These are phyloP conservation scores for Aureobasidium melanogenum DNA, from an alignment of 2,329 filamentous ascomycete genomes.

Conservation along the genomic window DNA sequence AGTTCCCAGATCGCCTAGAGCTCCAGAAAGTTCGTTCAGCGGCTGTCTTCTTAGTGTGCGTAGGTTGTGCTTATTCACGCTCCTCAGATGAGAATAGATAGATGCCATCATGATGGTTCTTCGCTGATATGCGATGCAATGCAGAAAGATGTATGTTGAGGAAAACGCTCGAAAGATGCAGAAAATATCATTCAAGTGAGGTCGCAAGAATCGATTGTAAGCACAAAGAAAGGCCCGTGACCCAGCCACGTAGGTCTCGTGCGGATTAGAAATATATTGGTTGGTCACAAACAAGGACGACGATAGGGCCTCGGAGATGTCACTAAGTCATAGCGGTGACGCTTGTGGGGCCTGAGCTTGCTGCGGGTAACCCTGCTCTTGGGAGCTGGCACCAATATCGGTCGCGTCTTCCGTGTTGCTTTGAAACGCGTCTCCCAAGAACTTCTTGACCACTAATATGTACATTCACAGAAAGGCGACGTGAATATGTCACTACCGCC, in stretches of 20 bases:
- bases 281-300: background rate
- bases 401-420: slow-evolving; percentile 7
- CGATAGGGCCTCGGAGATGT: background rate
- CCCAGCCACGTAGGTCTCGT: background rate
- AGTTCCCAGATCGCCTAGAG: slow-evolving; percentile 81
- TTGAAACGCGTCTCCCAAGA: slow-evolving; percentile 3
- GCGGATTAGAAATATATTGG: background rate
- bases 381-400: background rate
- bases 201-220: background rate
- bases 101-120: slow-evolving; percentile 9
- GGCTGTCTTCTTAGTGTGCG: slow-evolving; percentile 47
- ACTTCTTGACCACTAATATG: background rate
- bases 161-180: background rate
- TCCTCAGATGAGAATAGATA: slow-evolving; percentile 18
- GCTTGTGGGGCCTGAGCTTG: background rate
- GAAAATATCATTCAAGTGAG: background rate
- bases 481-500: background rate
- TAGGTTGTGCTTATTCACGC: slow-evolving; percentile 41
- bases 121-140: background rate
- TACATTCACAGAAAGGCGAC: background rate
- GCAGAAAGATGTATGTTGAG: background rate
- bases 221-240: slow-evolving; percentile 8
- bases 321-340: background rate
- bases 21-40: slow-evolving; percentile 74
- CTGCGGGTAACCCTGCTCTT: background rate